phyloP scores from a whole-genome alignment of 345 rosid species.

The Garcia nutans region DNA sequence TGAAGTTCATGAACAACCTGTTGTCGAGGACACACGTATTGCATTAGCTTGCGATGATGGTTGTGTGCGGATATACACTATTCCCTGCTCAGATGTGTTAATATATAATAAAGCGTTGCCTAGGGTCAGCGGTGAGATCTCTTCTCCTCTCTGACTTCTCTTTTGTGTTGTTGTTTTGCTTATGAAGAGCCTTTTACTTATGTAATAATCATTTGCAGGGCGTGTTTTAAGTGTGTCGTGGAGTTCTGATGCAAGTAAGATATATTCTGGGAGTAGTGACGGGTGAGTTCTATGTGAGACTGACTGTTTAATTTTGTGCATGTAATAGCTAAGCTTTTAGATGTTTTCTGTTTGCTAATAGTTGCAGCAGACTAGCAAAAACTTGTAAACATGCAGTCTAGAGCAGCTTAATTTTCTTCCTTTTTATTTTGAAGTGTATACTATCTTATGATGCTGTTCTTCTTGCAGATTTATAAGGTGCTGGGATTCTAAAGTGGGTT shows the following conservation, averaged over 20 bases:
- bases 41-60: conserved; percentile 93
- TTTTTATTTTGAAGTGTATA: background rate
- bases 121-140: conserved; percentile 90
- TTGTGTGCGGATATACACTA: conserved; percentile 57
- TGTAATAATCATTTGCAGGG: conserved; percentile 45
- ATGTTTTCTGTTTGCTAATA: background rate
- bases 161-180: conserved; percentile 17
- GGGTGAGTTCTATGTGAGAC: conserved; percentile 56
- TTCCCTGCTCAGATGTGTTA: conserved; percentile 54
- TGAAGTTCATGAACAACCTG: conserved; percentile 37
- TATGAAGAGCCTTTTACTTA: conserved; percentile 12
- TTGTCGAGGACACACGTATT: conserved; percentile 40
- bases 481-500: conserved; percentile 68
- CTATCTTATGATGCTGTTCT: conserved; percentile 8
- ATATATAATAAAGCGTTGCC: conserved; percentile 70
- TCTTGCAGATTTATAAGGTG: conserved; percentile 80
- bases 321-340: background rate
- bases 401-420: background rate
- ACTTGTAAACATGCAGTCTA: background rate
- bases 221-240: conserved; percentile 76
- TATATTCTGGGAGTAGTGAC: conserved; percentile 87
- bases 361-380: background rate
- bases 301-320: background rate
- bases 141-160: conserved; percentile 25
- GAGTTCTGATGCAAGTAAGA: conserved; percentile 56